Evolutionary conservation across 192 early-diverging fungal genomes (phyloP), one percentile per base, ranked within the genome.

Genomic region (Gryganskiella cystojenkinii): DNA sequence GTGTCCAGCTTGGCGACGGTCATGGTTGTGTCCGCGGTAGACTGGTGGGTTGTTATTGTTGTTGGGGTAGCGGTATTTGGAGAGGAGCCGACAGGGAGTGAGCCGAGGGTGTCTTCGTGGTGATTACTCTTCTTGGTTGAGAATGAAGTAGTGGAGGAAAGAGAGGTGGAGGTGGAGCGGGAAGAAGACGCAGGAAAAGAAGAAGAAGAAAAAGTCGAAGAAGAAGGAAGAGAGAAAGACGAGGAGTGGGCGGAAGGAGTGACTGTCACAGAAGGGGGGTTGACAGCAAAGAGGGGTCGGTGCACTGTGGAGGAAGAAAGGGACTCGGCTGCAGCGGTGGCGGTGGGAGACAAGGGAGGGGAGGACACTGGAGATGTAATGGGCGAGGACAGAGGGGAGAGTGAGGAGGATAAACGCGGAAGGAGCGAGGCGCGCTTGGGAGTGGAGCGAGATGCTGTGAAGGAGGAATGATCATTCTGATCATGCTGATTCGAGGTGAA

Each of bases 1-100:
- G 61, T 61, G 17, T 65, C 71, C 57, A 65, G 56, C 45, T 73
- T 73, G 14, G 66, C 52, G 30, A 67, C 64, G 40, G 68, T 80
- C 62, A 70, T 80, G 67, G 20, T 25, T 10, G 46, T 31, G 31
- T 2, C 30, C 24, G 51, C 8, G 9, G 30, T 3, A 7, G 19
- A 10, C 20, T 43, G 46, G 6, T 31, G n/a, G 31, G 33, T 44
- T n/a, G 2, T 24, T 9, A 46, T 58, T 7, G 19, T 6, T 5
- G 54, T 42, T 5, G 43, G 28, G 44, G 55, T 43, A 22, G 33
- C 11, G 25, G 14, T 53, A 17, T 37, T 53, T 28, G 30, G 10
- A 37, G 8, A 24, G 49, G 24, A 24, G 68, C 54, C 49, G 35
- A 20, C 42, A 24, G 54, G 9, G 22, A 7, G 42, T 22, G 46